Evolutionary conservation across 345 rosid species (phyloP).

Genomic region (Lepidium africanum): DNA sequence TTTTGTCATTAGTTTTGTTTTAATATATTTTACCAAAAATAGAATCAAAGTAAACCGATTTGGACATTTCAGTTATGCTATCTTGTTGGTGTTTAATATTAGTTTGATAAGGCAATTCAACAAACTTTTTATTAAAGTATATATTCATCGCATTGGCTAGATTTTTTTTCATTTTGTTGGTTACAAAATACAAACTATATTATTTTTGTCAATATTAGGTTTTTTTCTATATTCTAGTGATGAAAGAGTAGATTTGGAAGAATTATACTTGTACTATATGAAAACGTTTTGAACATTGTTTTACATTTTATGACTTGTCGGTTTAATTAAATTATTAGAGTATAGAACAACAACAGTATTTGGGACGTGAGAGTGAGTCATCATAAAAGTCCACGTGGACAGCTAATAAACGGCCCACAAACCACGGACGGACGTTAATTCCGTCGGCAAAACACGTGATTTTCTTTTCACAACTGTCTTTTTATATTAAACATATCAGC

Average conservation of each 20-base stretch:
- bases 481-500: slow-evolving; percentile 3
- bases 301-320: background rate
- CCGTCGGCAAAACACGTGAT: slow-evolving; percentile 32
- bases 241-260: slow-evolving; percentile 10
- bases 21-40: no score
- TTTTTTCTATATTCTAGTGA: background rate
- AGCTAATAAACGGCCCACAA: slow-evolving; percentile 30
- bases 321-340: background rate
- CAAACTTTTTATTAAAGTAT: background rate
- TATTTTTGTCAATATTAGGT: background rate
- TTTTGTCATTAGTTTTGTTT: no score
- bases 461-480: background rate
- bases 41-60: background rate
- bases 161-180: background rate
- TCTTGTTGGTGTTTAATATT: background rate
- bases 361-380: slow-evolving; percentile 22
- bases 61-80: background rate
- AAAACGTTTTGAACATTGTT: slow-evolving; percentile 5
- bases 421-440: slow-evolving; percentile 20
- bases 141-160: background rate
- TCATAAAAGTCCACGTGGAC: slow-evolving; percentile 27
- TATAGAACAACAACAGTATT: background rate
- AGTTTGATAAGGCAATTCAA: no score
- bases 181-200: no score
- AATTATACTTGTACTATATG: background rate